Percentiles rank a stretch among this genome's conserved stretches.
Conservation (phyloP, 163 green algal species). For the Scenedesmus sp. region DNA sequence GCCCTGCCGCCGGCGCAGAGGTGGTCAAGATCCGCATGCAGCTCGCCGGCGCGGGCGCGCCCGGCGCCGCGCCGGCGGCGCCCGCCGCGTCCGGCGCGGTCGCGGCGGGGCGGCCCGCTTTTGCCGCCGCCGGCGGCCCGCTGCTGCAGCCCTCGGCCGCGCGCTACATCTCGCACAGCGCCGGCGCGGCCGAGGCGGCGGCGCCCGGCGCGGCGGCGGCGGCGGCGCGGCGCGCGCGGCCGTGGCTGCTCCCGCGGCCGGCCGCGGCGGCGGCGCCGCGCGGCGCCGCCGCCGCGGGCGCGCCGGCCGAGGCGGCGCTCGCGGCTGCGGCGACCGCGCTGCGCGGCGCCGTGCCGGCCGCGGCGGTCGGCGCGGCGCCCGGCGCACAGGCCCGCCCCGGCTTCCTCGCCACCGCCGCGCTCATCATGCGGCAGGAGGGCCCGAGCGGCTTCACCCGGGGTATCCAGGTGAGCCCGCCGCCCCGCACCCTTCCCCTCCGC, state of each 20-base stretch:
- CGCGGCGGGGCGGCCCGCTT: too few species aligned
- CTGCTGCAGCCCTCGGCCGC: not conserved
- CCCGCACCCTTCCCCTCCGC: not conserved
- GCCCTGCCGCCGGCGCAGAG: slow-evolving; percentile 31
- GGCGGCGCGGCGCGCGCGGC: not conserved
- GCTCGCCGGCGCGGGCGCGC: not conserved
- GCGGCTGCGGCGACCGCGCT: not conserved
- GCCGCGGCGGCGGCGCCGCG: slow-evolving; percentile 13
- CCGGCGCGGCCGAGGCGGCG: not conserved
- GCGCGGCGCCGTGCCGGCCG: not conserved
- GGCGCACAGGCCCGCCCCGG: slow-evolving; percentile 19
- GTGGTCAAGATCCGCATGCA: slow-evolving; percentile 43
- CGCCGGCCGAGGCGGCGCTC: not conserved
- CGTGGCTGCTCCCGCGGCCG: not conserved
- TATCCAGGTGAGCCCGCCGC: slow-evolving; percentile 9
- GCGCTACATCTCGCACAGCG: slow-evolving; percentile 23
- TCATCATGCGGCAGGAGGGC: slow-evolving; percentile 28
- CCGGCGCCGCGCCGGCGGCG: not conserved
- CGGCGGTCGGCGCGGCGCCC: too few species aligned
- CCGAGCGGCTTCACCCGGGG: slow-evolving; percentile 11
- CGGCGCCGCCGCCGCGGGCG: not conserved
- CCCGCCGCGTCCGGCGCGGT: not conserved
- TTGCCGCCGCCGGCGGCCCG: too few species aligned
- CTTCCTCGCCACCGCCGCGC: slow-evolving; percentile 21
- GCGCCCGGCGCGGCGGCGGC: not conserved